Evolutionary conservation across 805 yeast species (phyloP).

Genomic region (Candida sanyiensis): DNA sequence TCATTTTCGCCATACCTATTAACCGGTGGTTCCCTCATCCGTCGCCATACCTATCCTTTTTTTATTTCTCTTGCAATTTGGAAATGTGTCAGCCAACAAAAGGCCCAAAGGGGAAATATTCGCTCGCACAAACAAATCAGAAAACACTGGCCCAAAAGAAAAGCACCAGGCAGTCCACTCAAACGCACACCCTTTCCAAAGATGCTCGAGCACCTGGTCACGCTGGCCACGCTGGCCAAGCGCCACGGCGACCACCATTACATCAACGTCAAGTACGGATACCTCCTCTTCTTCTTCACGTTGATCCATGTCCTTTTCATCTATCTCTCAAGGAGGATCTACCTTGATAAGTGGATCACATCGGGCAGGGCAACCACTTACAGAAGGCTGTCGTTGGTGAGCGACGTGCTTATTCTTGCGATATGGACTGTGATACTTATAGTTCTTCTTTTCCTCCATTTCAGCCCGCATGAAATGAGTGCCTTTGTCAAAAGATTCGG

Average conservation of each 20-base stretch:
- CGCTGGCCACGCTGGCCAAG: slow-evolving; percentile 11
- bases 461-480: slow-evolving; percentile 28
- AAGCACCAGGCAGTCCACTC: too few relatives aligned
- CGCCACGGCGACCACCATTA: slow-evolving; percentile 52
- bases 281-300: slow-evolving; percentile 40
- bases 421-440: slow-evolving; percentile 32
- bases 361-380: slow-evolving; percentile 35
- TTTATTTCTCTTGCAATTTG: too few relatives aligned
- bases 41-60: too few relatives aligned
- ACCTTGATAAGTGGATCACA: slow-evolving; percentile 32
- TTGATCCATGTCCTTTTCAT: slow-evolving; percentile 34
- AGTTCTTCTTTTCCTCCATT: slow-evolving; percentile 32
- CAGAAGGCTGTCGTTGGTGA: slow-evolving; percentile 29
- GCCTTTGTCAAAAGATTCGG: slow-evolving; percentile 53
- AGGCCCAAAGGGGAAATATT: slow-evolving; percentile 5
- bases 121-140: neutral
- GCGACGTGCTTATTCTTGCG: slow-evolving; percentile 31
- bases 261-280: slow-evolving; percentile 58
- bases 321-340: slow-evolving; percentile 28
- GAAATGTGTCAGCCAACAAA: too few relatives aligned
- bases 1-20: too few relatives aligned
- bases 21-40: too few relatives aligned
- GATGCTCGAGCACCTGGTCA: slow-evolving; percentile 3
- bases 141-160: too few relatives aligned
- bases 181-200: too few relatives aligned